Conservation (phyloP, 2,329 filamentous ascomycete genomes). For the Neofusicoccum parvum region DNA sequence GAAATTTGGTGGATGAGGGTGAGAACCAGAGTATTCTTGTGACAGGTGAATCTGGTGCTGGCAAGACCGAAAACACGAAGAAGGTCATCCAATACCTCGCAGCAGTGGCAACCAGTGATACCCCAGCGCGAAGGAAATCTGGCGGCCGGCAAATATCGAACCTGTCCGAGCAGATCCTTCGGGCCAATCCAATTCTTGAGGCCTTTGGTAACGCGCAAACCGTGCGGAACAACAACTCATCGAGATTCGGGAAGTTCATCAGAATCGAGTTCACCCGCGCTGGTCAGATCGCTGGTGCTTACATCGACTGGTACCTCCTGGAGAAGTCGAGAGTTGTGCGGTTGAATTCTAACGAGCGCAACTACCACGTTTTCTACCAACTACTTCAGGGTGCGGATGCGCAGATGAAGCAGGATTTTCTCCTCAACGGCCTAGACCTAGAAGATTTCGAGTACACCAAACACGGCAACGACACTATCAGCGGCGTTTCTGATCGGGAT, state of each 20-base stretch:
- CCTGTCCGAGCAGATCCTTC: conserved; percentile 91
- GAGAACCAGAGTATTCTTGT: conserved; percentile 97
- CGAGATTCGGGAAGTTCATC: conserved; percentile 97
- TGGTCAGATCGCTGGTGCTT: conserved; percentile 91
- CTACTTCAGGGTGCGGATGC: conserved; percentile 80
- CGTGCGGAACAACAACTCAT: conserved; percentile 97
- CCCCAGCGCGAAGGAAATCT: conserved; percentile 57
- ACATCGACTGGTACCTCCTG: conserved; percentile 97
- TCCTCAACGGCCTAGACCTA: conserved; percentile 73
- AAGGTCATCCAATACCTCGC: conserved; percentile 99
- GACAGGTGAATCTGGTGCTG: conserved; percentile 95
- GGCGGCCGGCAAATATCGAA: conserved; percentile 73
- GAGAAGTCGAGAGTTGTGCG: conserved; percentile 98
- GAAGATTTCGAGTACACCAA: conserved; percentile 91
- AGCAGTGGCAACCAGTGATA: conserved; percentile 85
- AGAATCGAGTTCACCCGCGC: conserved; percentile 88
- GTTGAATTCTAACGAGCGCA: conserved; percentile 84
- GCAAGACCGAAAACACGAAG: conserved; percentile 99
- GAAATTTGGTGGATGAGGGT: conserved; percentile 92
- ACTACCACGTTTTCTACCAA: conserved; percentile 98
- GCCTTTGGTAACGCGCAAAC: conserved; percentile 98
- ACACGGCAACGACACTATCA: conserved; percentile 88
- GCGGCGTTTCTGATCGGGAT: conserved; percentile 83
- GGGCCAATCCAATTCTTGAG: conserved; percentile 96
- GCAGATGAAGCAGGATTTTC: conserved; percentile 72